phyloP scores from a whole-genome alignment of 2,329 filamentous ascomycete species.

The Ustulina deusta region DNA sequence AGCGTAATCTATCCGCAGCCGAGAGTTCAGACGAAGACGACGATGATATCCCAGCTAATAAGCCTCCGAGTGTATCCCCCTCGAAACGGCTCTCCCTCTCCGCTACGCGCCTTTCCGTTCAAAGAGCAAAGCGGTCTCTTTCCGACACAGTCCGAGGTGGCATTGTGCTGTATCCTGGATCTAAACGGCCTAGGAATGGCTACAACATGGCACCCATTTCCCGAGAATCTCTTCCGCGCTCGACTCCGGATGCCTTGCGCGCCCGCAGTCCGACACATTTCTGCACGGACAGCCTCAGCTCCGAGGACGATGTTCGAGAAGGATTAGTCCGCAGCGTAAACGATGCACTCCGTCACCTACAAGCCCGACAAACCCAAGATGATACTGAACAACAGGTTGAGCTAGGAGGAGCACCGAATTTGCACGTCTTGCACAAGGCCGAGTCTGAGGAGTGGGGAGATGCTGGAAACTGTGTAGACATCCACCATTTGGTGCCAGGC shows the following conservation, averaged over 20 bases:
- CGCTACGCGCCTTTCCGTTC: conserved; percentile 3
- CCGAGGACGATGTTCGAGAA: conserved; percentile 39
- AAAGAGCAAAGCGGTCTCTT: conserved; percentile 28
- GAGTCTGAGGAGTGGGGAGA: background rate
- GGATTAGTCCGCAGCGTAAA: conserved; percentile 44
- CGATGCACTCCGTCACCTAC: conserved; percentile 33
- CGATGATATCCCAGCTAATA: conserved; percentile 43
- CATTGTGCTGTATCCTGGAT: conserved; percentile 35
- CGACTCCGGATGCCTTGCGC: conserved; percentile 14
- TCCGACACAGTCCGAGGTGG: conserved; percentile 22
- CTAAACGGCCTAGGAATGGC: conserved; percentile 41
- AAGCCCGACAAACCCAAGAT: conserved; percentile 12
- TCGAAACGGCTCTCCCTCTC: conserved; percentile 31
- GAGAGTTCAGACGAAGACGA: conserved; percentile 45
- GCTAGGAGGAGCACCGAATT: background rate
- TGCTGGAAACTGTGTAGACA: background rate
- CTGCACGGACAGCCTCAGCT: conserved; percentile 19
- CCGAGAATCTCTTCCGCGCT: conserved; percentile 11
- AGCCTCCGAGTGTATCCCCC: conserved; percentile 31
- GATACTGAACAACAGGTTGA: background rate
- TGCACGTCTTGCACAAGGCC: background rate
- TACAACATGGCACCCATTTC: conserved; percentile 26
- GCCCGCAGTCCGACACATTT: background rate
- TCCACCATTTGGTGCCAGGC: background rate
- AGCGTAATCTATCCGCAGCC: conserved; percentile 8